Evolutionary conservation across 2,329 filamentous ascomycete genomes (phyloP).

Genomic region (Pyricularia sp.): DNA sequence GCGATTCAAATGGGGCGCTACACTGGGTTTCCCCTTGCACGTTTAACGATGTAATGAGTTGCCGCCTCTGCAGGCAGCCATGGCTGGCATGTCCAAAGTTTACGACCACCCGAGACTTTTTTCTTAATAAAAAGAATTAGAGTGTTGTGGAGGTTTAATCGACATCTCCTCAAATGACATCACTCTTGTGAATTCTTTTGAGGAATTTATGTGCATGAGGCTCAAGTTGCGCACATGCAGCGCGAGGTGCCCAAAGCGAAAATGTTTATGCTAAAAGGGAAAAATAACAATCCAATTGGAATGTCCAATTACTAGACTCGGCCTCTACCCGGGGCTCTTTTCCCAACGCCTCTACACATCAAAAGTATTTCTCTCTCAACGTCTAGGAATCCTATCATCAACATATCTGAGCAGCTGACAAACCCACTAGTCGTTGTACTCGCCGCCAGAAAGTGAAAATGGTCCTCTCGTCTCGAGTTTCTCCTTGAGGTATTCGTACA

Average conservation of each 20-base stretch:
- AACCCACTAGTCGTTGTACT: constrained; percentile 53
- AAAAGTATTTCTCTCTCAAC: neutral
- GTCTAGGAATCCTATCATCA: neutral
- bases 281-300: neutral
- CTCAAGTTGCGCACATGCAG: neutral
- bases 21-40: neutral
- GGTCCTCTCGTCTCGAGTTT: constrained; percentile 59
- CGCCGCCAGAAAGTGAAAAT: constrained; percentile 47
- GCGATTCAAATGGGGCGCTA: neutral
- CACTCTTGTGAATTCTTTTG: neutral
- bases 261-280: neutral
- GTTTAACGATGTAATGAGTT: neutral
- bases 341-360: neutral
- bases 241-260: constrained; percentile 2
- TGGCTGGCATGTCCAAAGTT: neutral
- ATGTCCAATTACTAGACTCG: neutral
- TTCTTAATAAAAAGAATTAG: too few species aligned
- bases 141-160: neutral
- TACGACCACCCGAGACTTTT: neutral
- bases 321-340: too few species aligned
- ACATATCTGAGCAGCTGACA: neutral
- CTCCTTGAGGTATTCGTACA: constrained; percentile 70
- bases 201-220: neutral
- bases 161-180: neutral
- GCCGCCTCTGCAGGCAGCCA: neutral